Percentiles rank a stretch among this genome's conserved stretches.
Conservation (phyloP, 1,284 basidiomycete genomes). For the Ustilago xerochloae region DNA sequence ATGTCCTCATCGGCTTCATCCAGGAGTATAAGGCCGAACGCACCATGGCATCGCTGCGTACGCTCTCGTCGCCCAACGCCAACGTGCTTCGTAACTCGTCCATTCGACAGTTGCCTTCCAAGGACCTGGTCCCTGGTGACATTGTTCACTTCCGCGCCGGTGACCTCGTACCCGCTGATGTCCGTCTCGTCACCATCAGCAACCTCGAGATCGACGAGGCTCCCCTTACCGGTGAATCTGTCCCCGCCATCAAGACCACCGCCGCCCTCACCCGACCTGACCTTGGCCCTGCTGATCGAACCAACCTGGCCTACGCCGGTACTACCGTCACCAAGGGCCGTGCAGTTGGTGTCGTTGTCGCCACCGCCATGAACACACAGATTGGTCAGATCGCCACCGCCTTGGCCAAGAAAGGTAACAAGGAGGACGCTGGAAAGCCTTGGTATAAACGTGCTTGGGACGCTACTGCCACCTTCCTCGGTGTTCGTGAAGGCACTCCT, state of each 20-base stretch:
- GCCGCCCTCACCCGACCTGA: constrained; percentile 45
- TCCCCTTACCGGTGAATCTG: constrained; percentile 59
- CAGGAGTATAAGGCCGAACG: constrained; percentile 64
- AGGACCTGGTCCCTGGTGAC: constrained; percentile 70
- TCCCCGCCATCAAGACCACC: constrained; percentile 57
- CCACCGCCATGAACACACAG: constrained; percentile 58
- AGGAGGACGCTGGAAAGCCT: constrained; percentile 16
- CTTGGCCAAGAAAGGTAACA: constrained; percentile 37
- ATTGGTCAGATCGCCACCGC: constrained; percentile 63
- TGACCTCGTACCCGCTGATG: constrained; percentile 59
- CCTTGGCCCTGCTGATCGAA: constrained; percentile 53
- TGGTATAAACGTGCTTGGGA: constrained; percentile 55
- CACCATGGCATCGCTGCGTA: constrained; percentile 62
- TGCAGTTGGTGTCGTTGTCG: constrained; percentile 56
- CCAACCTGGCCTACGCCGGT: constrained; percentile 56
- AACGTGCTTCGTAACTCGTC: constrained; percentile 47
- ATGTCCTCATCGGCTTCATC: constrained; percentile 60
- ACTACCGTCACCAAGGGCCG: constrained; percentile 64
- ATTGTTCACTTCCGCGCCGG: constrained; percentile 70
- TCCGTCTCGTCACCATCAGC: constrained; percentile 56
- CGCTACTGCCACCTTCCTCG: constrained; percentile 65
- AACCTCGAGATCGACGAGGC: constrained; percentile 64
- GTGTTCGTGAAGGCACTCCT: constrained; percentile 72
- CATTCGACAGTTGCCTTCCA: constrained; percentile 36
- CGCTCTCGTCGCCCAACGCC: constrained; percentile 58